A percentile compares a stretch with the other conserved stretches of the same genome.
phyloP scores from a whole-genome alignment of 2,329 filamentous ascomycete species.

The Cercospora nicotianae region DNA sequence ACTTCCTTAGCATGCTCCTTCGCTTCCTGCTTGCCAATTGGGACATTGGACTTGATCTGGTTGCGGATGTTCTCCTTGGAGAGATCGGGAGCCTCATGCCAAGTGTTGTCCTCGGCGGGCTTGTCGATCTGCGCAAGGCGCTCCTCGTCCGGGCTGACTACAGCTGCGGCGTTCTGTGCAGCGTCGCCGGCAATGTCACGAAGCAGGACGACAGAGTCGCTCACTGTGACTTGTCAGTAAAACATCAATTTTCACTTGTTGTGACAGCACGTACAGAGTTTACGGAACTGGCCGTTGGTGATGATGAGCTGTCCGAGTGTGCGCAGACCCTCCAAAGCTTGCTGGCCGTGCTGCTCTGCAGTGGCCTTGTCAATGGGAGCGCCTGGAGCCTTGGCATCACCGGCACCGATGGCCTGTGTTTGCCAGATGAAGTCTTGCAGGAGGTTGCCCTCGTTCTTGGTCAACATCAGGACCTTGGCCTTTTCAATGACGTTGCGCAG shows the following conservation, averaged over 20 bases:
- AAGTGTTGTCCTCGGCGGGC: slow-evolving; percentile 87
- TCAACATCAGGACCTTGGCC: slow-evolving; percentile 79
- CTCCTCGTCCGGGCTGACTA: slow-evolving; percentile 75
- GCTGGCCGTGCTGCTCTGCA: slow-evolving; percentile 78
- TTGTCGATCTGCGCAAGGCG: slow-evolving; percentile 73
- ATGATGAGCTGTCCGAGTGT: slow-evolving; percentile 86
- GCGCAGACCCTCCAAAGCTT: slow-evolving; percentile 79
- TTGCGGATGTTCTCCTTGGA: slow-evolving; percentile 70
- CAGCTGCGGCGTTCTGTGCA: slow-evolving; percentile 72
- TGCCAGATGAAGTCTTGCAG: slow-evolving; percentile 98
- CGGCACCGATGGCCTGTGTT: slow-evolving; percentile 71
- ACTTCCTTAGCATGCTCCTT: slow-evolving; percentile 56
- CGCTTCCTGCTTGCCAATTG: slow-evolving; percentile 59
- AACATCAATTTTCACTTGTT: not conserved
- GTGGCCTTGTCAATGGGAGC: slow-evolving; percentile 72
- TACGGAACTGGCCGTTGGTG: slow-evolving; percentile 94
- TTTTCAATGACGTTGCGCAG: slow-evolving; percentile 76
- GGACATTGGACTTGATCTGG: slow-evolving; percentile 62
- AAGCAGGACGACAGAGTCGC: slow-evolving; percentile 75
- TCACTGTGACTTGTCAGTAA: slow-evolving; percentile 51
- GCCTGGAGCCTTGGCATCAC: slow-evolving; percentile 60
- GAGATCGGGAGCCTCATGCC: slow-evolving; percentile 62
- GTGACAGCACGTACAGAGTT: slow-evolving; percentile 64
- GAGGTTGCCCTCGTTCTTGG: slow-evolving; percentile 93
- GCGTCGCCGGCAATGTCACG: slow-evolving; percentile 92